These are phyloP conservation scores for Amphichorda felina DNA, from an alignment of 2,329 filamentous ascomycete genomes.

Conservation along the genomic window DNA sequence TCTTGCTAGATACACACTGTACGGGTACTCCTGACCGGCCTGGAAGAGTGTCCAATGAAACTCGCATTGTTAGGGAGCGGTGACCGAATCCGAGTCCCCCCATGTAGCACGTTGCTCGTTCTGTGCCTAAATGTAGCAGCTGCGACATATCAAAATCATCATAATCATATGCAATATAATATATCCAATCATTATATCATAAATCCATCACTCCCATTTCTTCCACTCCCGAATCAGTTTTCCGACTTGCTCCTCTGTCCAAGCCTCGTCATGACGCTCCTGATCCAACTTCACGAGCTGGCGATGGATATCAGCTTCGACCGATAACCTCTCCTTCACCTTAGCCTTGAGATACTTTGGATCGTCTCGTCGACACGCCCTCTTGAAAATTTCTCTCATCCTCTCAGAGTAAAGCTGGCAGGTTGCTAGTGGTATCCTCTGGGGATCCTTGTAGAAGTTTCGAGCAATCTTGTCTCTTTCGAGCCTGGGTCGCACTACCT, in stretches of 20 bases:
- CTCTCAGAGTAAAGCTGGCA: constrained; percentile 74
- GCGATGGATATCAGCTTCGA: constrained; percentile 47
- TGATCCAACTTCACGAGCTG: constrained; percentile 32
- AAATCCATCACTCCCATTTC: constrained; percentile 36
- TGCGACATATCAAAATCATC: too few relatives aligned
- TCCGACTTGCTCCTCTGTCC: constrained; percentile 30
- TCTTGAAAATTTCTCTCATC: constrained; percentile 64
- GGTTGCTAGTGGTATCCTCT: constrained; percentile 38
- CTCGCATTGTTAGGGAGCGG: too few relatives aligned
- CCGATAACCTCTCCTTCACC: constrained; percentile 44
- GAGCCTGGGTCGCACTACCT: constrained; percentile 61
- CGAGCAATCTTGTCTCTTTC: constrained; percentile 44
- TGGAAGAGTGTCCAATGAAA: too few relatives aligned
- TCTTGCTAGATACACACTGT: background rate
- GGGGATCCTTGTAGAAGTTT: constrained; percentile 51
- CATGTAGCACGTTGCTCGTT: too few relatives aligned
- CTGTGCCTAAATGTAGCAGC: too few relatives aligned
- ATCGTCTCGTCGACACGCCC: constrained; percentile 56
- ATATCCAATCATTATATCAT: background rate
- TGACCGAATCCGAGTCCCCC: too few relatives aligned
- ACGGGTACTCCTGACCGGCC: background rate
- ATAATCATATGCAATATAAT: background rate
- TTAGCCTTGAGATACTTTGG: constrained; percentile 47
- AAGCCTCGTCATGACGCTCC: constrained; percentile 18
- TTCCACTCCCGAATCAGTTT: constrained; percentile 44